Percentiles rank a stretch among this genome's conserved stretches.
These are phyloP conservation scores for Eudorina sp. DNA, from an alignment of 139 green algal species.

Conservation along the genomic window DNA sequence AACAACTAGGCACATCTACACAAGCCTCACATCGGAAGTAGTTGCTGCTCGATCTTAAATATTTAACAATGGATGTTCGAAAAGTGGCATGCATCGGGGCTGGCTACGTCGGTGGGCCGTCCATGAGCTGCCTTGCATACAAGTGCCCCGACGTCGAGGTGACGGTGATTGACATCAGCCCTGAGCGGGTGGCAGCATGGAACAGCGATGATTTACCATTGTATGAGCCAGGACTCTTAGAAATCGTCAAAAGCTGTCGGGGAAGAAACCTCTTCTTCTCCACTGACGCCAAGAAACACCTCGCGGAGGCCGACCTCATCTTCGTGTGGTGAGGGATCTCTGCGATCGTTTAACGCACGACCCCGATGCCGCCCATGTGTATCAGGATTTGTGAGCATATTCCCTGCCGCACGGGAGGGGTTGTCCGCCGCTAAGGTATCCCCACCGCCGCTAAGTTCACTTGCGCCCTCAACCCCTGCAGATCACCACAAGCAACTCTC, in stretches of 20 bases:
- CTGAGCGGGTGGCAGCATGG: slow-evolving; percentile 79
- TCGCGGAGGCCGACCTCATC: slow-evolving; percentile 94
- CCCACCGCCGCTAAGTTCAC: no score
- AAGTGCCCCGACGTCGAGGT: slow-evolving; percentile 73
- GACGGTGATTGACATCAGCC: slow-evolving; percentile 73
- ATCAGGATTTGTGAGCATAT: no score
- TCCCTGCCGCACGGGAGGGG: no score
- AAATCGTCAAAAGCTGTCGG: slow-evolving; percentile 85
- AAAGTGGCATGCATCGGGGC: slow-evolving; percentile 53
- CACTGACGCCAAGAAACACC: slow-evolving; percentile 91
- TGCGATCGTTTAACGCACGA: no score
- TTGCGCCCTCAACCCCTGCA: no score
- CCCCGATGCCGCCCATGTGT: no score
- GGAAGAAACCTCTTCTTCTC: slow-evolving; percentile 96
- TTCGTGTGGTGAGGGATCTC: slow-evolving; percentile 91
- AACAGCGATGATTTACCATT: slow-evolving; percentile 96
- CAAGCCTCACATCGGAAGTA: neutral
- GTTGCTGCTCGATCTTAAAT: no score
- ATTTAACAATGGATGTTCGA: neutral
- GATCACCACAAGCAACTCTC: no score
- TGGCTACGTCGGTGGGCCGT: slow-evolving; percentile 71
- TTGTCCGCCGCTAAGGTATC: no score
- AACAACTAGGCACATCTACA: neutral
- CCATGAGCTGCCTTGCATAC: slow-evolving; percentile 75
- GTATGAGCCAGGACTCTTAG: slow-evolving; percentile 95